These are phyloP conservation scores for Xerocomellus intermedius DNA, from an alignment of 768 basidiomycete genomes.

Conservation along the genomic window DNA sequence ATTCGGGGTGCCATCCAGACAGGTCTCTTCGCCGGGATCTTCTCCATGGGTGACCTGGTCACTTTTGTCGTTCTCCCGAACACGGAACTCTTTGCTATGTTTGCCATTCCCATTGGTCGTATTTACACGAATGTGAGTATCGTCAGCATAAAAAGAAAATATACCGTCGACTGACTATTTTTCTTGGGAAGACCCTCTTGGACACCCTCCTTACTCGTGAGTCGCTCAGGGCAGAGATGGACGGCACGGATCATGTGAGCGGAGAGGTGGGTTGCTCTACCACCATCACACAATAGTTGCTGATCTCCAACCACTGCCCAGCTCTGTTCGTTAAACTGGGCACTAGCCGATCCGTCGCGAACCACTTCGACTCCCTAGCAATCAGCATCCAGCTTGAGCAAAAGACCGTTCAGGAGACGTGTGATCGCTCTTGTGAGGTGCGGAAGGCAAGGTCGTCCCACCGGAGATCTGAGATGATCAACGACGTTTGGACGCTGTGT, in stretches of 20 bases:
- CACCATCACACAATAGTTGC: neutral
- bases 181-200: constrained; percentile 6
- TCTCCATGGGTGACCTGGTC: neutral
- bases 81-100: constrained; percentile 38
- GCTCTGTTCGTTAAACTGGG: constrained; percentile 1
- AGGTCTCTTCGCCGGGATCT: neutral
- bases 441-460: neutral
- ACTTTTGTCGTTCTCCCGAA: constrained; percentile 29
- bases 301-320: neutral
- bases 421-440: neutral
- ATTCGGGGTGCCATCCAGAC: constrained; percentile 2
- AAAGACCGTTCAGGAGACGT: neutral
- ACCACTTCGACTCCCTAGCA: neutral
- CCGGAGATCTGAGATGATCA: no score
- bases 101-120: constrained; percentile 41
- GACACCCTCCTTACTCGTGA: constrained; percentile 14
- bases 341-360: neutral
- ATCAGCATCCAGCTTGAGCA: neutral
- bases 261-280: neutral
- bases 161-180: neutral
- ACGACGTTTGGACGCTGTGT: no score
- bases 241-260: neutral
- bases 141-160: neutral
- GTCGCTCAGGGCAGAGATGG: neutral
- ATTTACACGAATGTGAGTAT: constrained; percentile 44